phyloP scores from a whole-genome alignment of 495 filamentous ascomycete genomes.

The Chaetomium tenue region DNA sequence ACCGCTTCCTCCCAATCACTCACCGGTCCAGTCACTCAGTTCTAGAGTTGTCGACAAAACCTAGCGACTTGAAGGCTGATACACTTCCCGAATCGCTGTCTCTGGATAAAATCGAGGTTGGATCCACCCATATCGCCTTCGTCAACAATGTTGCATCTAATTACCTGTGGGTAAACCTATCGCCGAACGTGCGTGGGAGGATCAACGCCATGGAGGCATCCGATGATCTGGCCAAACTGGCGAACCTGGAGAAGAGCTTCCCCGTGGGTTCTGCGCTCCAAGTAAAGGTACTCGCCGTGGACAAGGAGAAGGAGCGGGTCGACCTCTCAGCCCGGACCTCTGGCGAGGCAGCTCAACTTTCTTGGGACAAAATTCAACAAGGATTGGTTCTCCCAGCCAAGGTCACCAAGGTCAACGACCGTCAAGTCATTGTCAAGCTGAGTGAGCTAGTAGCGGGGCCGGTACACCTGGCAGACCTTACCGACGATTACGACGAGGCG shows the following conservation, averaged over 20 bases:
- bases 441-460: conserved; percentile 71
- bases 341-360: conserved; percentile 52
- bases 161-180: conserved; percentile 83
- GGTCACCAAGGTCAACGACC: conserved; percentile 82
- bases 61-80: conserved; percentile 56
- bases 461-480: conserved; percentile 72
- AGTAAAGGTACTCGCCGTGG: conserved; percentile 72
- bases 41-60: conserved; percentile 86
- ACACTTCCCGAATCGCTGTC: conserved; percentile 54
- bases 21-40: conserved; percentile 78
- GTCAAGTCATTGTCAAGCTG: conserved; percentile 78
- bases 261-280: conserved; percentile 82
- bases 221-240: conserved; percentile 74
- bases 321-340: conserved; percentile 74
- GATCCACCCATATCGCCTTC: conserved; percentile 71
- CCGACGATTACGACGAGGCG: conserved; percentile 80
- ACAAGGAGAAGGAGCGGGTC: conserved; percentile 68
- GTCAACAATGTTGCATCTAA: conserved; percentile 81
- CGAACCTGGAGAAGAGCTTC: conserved; percentile 76
- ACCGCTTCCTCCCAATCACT: conserved; percentile 86
- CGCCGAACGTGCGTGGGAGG: conserved; percentile 85
- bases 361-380: conserved; percentile 64
- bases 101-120: conserved; percentile 69
- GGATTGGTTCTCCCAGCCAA: conserved; percentile 79
- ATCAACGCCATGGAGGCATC: conserved; percentile 78